These are phyloP conservation scores for Arachnomyces sp. DNA, from an alignment of 2,329 filamentous ascomycete species.

Conservation along the genomic window DNA sequence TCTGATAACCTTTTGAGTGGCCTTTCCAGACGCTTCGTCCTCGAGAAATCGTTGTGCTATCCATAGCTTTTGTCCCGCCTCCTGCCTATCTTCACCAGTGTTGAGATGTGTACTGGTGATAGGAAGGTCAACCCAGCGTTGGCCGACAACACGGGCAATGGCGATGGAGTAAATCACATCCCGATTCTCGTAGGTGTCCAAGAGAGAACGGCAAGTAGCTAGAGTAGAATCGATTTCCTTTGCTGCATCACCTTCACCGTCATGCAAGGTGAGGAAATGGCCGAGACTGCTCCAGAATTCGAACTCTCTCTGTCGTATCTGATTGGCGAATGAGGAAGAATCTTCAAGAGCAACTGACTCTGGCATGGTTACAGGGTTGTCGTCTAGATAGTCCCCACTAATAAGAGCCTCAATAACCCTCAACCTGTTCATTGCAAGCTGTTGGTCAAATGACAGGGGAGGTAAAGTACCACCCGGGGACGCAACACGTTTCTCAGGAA, in stretches of 20 bases:
- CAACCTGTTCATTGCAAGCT: conserved; percentile 62
- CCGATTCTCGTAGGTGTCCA: conserved; percentile 76
- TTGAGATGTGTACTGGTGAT: conserved; percentile 48
- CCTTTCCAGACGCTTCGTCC: conserved; percentile 58
- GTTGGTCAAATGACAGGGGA: conserved; percentile 48
- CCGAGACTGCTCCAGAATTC: conserved; percentile 79
- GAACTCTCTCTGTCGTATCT: conserved; percentile 55
- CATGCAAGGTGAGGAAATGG: conserved; percentile 59
- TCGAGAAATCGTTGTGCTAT: conserved; percentile 65
- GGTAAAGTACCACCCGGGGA: conserved; percentile 27
- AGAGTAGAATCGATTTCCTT: conserved; percentile 61
- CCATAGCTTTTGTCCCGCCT: conserved; percentile 58
- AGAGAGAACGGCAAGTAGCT: conserved; percentile 56
- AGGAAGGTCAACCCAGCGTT: conserved; percentile 51
- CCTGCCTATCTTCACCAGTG: conserved; percentile 55
- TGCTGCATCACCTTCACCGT: conserved; percentile 46
- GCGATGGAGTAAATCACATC: conserved; percentile 88
- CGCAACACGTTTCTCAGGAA: conserved; percentile 23
- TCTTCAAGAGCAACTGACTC: conserved; percentile 33
- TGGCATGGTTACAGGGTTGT: conserved; percentile 40
- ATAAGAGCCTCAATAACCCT: conserved; percentile 69
- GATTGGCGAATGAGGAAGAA: conserved; percentile 37
- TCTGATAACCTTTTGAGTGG: conserved; percentile 66
- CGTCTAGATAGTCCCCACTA: conserved; percentile 58
- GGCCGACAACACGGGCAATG: conserved; percentile 66